phyloP scores from a whole-genome alignment of 441 rosid genomes.

The Flueggea neowawraea region DNA sequence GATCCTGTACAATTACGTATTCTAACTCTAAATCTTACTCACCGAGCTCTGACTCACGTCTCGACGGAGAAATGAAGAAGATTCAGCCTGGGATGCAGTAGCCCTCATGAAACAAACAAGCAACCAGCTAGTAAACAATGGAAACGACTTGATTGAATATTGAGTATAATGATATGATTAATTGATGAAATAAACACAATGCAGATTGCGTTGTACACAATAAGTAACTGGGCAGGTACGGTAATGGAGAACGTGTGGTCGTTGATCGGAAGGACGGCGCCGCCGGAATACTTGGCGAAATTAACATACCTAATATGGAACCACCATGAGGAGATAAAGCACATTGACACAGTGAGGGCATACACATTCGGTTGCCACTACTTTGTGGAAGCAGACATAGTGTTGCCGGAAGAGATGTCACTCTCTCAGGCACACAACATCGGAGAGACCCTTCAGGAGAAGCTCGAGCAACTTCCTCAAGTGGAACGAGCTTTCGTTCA shows the following conservation, averaged over 20 bases:
- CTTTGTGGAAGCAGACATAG: conserved; percentile 69
- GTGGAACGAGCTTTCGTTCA: conserved; percentile 83
- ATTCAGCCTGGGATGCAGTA: no score
- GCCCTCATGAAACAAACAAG: no score
- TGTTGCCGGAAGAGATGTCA: conserved; percentile 57
- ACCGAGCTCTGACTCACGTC: no score
- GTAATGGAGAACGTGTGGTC: conserved; percentile 69
- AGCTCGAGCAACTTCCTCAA: conserved; percentile 62
- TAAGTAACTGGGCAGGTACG: conserved; percentile 56
- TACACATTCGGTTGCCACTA: conserved; percentile 63
- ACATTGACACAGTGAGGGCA: conserved; percentile 69
- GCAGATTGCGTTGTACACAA: conserved; percentile 73
- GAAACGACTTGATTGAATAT: no score
- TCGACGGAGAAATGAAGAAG: no score
- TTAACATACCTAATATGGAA: conserved; percentile 73
- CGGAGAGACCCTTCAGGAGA: conserved; percentile 72
- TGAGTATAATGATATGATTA: no score
- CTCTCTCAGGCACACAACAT: conserved; percentile 59
- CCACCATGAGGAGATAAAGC: conserved; percentile 58
- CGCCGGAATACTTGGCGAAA: conserved; percentile 60
- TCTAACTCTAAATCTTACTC: no score
- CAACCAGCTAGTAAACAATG: no score
- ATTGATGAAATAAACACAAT: neutral
- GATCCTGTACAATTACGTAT: no score
- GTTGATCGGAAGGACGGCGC: conserved; percentile 63